Percentiles rank a stretch among this genome's conserved stretches.
phyloP scores from a whole-genome alignment of 2,329 filamentous ascomycete species.

The Metarhizium rileyi region DNA sequence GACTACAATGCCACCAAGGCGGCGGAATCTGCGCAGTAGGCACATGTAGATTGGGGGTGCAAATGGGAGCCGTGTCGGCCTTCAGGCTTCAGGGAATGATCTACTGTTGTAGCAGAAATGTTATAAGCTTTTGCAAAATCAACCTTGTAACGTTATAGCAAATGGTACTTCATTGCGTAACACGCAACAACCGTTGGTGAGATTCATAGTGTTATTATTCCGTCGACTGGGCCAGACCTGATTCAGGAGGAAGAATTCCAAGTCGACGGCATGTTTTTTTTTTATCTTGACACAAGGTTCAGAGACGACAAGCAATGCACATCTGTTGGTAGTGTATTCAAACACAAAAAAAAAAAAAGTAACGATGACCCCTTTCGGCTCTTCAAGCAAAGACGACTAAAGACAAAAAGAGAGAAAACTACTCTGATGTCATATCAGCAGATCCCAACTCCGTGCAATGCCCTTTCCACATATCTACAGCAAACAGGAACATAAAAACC shows the following conservation, averaged over 20 bases:
- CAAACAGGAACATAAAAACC: slow-evolving; percentile 5
- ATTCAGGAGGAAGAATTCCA: no score
- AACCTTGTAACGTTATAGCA: neutral
- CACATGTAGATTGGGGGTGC: no score
- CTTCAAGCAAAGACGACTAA: neutral
- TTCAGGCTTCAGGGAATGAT: neutral
- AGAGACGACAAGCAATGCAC: neutral
- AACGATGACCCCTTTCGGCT: neutral
- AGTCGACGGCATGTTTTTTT: no score
- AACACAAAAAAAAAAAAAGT: neutral
- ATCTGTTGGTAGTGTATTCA: neutral
- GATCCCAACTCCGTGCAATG: slow-evolving; percentile 26
- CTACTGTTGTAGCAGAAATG: neutral
- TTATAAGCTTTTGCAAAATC: neutral
- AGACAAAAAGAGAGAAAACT: neutral
- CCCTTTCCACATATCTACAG: slow-evolving; percentile 14
- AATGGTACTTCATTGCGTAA: neutral
- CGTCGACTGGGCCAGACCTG: no score
- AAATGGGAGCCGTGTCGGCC: neutral
- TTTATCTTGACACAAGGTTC: no score
- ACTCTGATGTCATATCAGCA: neutral
- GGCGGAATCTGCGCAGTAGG: neutral
- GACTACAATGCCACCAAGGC: slow-evolving; percentile 22
- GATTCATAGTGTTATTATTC: no score
- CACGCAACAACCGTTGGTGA: neutral